Conservation (phyloP, 345 rosid species). For the Psidium guajava region DNA sequence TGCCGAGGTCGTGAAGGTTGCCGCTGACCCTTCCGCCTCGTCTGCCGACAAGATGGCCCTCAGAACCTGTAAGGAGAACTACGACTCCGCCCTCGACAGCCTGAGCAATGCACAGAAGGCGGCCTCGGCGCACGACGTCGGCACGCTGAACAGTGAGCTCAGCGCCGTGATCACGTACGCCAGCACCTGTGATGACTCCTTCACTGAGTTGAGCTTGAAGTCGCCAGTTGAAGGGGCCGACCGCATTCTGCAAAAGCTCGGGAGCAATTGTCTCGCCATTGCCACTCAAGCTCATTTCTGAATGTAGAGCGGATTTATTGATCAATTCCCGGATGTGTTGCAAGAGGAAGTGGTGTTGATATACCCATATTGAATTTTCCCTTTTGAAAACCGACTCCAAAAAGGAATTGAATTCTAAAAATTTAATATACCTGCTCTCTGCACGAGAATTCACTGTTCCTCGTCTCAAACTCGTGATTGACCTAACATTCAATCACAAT, state of each 20-base stretch:
- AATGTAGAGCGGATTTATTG: background rate
- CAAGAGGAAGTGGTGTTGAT: background rate
- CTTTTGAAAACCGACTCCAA: too few species aligned
- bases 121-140: background rate
- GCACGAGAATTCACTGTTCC: background rate
- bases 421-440: too few species aligned
- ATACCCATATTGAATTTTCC: too few species aligned
- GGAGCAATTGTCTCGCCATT: conserved; percentile 8
- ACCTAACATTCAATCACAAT: background rate
- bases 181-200: conserved; percentile 3
- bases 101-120: background rate
- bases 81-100: conserved; percentile 6
- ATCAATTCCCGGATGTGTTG: background rate
- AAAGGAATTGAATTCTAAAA: too few species aligned
- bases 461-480: background rate
- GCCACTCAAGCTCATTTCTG: background rate
- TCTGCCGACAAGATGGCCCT: background rate
- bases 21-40: background rate
- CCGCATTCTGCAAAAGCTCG: background rate
- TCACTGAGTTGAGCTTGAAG: background rate
- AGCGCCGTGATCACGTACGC: conserved; percentile 4
- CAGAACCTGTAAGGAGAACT: background rate
- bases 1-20: background rate
- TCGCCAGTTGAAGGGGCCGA: background rate
- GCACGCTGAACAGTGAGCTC: conserved; percentile 3